Evolutionary conservation across 176 grass and related monocot genomes (phyloP).

Genomic region (Areca catechu): DNA sequence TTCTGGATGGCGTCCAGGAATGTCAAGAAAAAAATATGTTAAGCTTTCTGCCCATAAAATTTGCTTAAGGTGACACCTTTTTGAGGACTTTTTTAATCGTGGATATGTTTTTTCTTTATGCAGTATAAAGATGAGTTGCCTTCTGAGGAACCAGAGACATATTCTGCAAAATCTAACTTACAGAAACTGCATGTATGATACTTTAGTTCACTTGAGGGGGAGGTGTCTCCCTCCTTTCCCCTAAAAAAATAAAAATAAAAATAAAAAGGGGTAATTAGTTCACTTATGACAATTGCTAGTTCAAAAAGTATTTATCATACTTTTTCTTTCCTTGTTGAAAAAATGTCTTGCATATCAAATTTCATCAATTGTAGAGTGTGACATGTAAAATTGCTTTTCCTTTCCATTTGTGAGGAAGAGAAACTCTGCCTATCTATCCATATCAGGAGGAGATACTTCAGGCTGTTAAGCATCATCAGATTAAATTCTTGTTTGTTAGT

Average conservation of each 20-base stretch:
- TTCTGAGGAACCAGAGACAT: conserved; percentile 33
- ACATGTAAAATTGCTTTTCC: too few species aligned
- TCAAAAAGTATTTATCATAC: not conserved
- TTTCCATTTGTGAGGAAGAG: conserved; percentile 50
- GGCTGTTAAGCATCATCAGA: conserved; percentile 66
- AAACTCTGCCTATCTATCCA: conserved; percentile 77
- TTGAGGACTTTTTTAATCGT: conserved; percentile 3
- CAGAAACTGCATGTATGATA: conserved; percentile 58
- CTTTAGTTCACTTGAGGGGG: not conserved
- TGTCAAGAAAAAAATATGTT: not conserved
- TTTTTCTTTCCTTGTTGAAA: not conserved
- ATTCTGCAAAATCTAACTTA: conserved; percentile 46
- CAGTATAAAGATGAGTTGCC: conserved; percentile 48
- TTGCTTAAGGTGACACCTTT: too few species aligned
- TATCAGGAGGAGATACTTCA: conserved; percentile 69
- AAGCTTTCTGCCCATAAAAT: too few species aligned
- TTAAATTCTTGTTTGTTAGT: conserved; percentile 24
- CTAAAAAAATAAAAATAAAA: too few species aligned
- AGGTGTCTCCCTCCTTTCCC: too few species aligned
- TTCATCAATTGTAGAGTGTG: too few species aligned
- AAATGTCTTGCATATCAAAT: not conserved
- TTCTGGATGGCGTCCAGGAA: conserved; percentile 67
- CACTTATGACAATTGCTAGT: too few species aligned
- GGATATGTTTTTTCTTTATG: conserved; percentile 6
- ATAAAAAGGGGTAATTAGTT: too few species aligned